A percentile compares a stretch with the other conserved stretches of the same genome.
These are phyloP conservation scores for Trichomonascus vanleenenianus DNA, from an alignment of 805 yeast species.

Conservation along the genomic window DNA sequence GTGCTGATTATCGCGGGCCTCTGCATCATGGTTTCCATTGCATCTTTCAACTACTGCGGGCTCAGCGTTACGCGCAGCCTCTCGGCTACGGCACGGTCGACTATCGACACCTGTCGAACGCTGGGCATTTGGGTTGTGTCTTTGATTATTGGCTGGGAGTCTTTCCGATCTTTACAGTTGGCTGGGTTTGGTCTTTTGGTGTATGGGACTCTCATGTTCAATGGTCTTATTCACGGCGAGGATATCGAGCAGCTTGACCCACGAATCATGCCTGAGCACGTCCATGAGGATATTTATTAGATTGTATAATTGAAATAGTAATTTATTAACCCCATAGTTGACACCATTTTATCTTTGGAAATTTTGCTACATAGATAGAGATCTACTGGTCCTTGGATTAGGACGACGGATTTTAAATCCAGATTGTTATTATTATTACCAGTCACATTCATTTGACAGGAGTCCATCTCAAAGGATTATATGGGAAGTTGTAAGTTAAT, in stretches of 20 bases:
- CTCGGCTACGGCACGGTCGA: constrained; percentile 72
- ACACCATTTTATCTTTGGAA: no score
- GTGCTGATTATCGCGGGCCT: constrained; percentile 45
- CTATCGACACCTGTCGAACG: constrained; percentile 72
- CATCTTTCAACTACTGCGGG: constrained; percentile 67
- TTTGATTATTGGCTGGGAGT: constrained; percentile 65
- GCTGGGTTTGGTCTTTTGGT: constrained; percentile 58
- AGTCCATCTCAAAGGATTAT: no score
- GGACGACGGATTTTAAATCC: no score
- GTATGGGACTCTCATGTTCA: constrained; percentile 66
- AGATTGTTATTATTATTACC: no score
- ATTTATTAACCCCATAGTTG: no score
- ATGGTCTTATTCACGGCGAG: constrained; percentile 43
- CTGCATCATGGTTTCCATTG: constrained; percentile 63
- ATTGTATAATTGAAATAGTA: no score
- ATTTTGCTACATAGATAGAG: no score
- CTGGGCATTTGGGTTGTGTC: constrained; percentile 70
- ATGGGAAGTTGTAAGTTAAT: no score
- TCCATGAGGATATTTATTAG: no score
- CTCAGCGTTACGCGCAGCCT: constrained; percentile 55
- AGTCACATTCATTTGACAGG: no score
- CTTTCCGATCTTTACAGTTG: constrained; percentile 52
- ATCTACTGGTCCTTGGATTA: no score
- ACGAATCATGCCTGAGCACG: no score
- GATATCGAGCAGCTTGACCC: not conserved